Evolutionary conservation across 139 green algal species (phyloP).

Genomic region (Microglena sp.): DNA sequence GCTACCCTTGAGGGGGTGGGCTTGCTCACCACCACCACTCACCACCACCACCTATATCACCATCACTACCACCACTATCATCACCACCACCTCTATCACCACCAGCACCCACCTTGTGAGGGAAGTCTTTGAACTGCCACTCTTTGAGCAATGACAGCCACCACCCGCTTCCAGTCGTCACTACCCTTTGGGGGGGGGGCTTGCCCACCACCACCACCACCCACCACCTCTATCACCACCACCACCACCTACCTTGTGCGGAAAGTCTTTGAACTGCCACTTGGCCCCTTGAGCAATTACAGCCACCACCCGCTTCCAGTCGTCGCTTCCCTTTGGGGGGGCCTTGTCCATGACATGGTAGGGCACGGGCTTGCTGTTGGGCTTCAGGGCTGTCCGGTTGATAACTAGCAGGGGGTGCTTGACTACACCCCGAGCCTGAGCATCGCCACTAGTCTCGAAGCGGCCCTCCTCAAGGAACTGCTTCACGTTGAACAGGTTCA

Average conservation of each 20-base stretch:
- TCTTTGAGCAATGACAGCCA: slow-evolving; percentile 30
- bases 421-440: neutral
- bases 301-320: slow-evolving; percentile 43
- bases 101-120: no score
- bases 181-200: no score
- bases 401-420: slow-evolving; percentile 5
- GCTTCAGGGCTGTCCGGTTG: slow-evolving; percentile 13
- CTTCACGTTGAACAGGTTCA: slow-evolving; percentile 46
- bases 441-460: slow-evolving; percentile 15
- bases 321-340: slow-evolving; percentile 6
- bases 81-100: no score
- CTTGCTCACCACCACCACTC: no score
- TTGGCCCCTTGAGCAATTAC: slow-evolving; percentile 41
- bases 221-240: no score
- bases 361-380: neutral
- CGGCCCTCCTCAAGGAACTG: slow-evolving; percentile 33
- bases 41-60: no score
- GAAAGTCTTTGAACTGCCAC: slow-evolving; percentile 54
- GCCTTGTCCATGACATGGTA: slow-evolving; percentile 29
- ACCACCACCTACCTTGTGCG: slow-evolving; percentile 42
- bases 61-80: no score
- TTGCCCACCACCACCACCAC: no score
- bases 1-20: no score
- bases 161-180: slow-evolving; percentile 41
- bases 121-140: neutral